A percentile compares a stretch with the other conserved stretches of the same genome.
Evolutionary conservation across 2,329 filamentous ascomycete genomes (phyloP).

Genomic region (Byssoonygena ceratinophila): DNA sequence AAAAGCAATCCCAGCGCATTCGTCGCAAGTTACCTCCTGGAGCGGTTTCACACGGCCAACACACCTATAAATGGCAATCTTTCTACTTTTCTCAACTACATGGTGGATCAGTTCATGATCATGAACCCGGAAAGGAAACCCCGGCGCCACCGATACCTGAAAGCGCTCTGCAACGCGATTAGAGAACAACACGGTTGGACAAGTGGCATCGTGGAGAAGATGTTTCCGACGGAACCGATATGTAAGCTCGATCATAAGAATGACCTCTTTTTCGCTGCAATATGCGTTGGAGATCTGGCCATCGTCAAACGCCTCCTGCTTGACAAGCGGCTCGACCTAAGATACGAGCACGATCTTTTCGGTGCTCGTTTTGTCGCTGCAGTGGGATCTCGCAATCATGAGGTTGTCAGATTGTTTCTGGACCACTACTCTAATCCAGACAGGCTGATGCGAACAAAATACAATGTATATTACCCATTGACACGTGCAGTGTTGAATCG

Average conservation of each 20-base stretch:
- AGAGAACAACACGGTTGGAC: not conserved
- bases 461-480: no score
- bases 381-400: not conserved
- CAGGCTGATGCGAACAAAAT: not conserved
- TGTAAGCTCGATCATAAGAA: no score
- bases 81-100: not conserved
- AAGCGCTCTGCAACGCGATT: not conserved
- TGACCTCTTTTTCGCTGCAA: no score
- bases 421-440: not conserved
- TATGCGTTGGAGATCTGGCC: no score
- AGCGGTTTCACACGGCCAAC: not conserved
- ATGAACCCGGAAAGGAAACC: not conserved
- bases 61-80: not conserved
- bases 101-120: not conserved
- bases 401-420: not conserved
- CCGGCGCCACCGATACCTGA: not conserved
- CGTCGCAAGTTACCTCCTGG: not conserved
- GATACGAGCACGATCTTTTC: no score
- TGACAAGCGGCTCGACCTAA: no score
- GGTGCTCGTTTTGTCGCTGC: no score
- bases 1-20: not conserved
- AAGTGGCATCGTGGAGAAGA: not conserved
- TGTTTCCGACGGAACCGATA: no score
- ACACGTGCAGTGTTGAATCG: no score
- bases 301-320: no score